Evolutionary conservation across 177 flowering plant species (phyloP), one percentile per base, ranked within the genome.

Genomic region (Vitis hybrid): DNA sequence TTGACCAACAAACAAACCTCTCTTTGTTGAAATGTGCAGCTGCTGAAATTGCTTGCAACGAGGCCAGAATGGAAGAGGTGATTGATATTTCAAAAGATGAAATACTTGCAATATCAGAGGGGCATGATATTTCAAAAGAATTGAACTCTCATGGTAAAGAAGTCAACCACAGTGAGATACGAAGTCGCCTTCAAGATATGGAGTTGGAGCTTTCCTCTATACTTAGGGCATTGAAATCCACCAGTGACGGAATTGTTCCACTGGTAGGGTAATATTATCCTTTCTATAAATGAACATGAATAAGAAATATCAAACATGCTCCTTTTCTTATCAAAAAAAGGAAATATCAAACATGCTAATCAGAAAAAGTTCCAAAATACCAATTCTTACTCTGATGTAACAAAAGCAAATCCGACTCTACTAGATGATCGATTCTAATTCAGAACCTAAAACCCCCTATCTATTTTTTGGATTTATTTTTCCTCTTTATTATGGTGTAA

Each of bases 151-250:
- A 9, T 71, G 48, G 11, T 58, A 58, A 74, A 67, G 72, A 73
- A n/a, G 64, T 66, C 46, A 74, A 63, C 66, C 68, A 46, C 59
- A 60, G 74, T 65, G 70, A 79, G 16, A 74, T 93, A 66, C 74
- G 50, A 67, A 71, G 74, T 73, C 91, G 86, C 49, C 86, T 93
- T 80, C 81, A 77, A 75, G 73, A 81, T 63, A 72, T 93, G 66
- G 83, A 91, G 76, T 62, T 48, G 46, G 93, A 93, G 82, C 97
- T 93, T 66, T 78, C 85, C 52, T 81, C 94, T 60, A 86, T 79
- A n/a, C 91, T 88, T 72, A 71, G 46, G 46, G 64, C 74, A 6
- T 72, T 94, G 57, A 85, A 81, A 72, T 81, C 90, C 40, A 74
- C 62, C 48, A 54, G 75, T 52, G 78, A 67, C 68, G 77, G 64